A percentile compares a stretch with the other conserved stretches of the same genome.
phyloP scores from a whole-genome alignment of 148 eudicot species.

The Camellia granthamiana region DNA sequence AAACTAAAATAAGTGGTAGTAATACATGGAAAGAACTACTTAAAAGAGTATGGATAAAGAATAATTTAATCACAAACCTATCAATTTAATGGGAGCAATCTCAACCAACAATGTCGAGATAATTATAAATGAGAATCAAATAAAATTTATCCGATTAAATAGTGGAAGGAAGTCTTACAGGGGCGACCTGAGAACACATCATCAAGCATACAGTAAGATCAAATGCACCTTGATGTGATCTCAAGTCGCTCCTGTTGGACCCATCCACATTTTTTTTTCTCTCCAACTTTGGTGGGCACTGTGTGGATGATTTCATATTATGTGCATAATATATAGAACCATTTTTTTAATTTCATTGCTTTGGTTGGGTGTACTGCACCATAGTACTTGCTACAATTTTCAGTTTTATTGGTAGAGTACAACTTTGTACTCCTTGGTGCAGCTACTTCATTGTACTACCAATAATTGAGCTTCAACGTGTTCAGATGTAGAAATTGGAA shows the following conservation, averaged over 20 bases:
- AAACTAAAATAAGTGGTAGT: not conserved
- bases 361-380: conserved; percentile 2
- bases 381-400: not conserved
- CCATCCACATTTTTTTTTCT: conserved; percentile 19
- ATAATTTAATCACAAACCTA: not conserved
- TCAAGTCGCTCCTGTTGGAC: conserved; percentile 35
- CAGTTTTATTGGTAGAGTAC: not conserved
- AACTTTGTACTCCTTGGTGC: not conserved
- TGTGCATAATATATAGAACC: not conserved
- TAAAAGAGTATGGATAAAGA: not conserved
- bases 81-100: not conserved
- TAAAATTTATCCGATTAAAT: not conserved
- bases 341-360: not conserved
- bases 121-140: not conserved
- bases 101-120: not conserved
- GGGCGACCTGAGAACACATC: conserved; percentile 95
- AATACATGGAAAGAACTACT: not conserved
- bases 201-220: not conserved
- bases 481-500: not conserved
- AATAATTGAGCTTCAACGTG: not conserved
- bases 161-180: conserved; percentile 49
- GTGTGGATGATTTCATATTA: not conserved
- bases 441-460: not conserved
- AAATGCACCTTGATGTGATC: conserved; percentile 22
- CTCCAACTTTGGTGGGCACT: no score